A percentile compares a stretch with the other conserved stretches of the same genome.
These are phyloP conservation scores for Setomelanomma holmii DNA, from an alignment of 2,329 filamentous ascomycete genomes.

Conservation along the genomic window DNA sequence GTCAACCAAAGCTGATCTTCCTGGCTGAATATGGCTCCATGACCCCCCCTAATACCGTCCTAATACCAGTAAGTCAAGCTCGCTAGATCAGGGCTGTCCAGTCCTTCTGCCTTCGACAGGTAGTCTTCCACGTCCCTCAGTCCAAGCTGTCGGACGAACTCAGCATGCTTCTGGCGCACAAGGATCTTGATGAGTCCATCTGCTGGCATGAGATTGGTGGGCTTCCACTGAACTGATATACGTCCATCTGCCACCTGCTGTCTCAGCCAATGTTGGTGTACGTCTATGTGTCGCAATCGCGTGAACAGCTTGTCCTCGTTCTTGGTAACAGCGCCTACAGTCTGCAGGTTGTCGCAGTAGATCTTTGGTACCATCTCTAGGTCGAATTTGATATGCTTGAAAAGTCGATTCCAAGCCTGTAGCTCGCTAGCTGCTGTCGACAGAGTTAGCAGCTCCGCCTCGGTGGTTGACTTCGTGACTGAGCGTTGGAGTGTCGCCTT, in stretches of 20 bases:
- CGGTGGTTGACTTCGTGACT: no score
- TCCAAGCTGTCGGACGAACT: constrained; percentile 5
- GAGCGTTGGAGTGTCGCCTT: no score
- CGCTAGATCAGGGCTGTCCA: constrained; percentile 1
- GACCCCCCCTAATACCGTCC: not conserved
- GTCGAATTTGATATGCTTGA: constrained; percentile 2
- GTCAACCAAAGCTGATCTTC: constrained; percentile 1
- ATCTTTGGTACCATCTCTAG: not conserved
- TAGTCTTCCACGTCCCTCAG: constrained; percentile 1
- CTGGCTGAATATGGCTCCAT: not conserved
- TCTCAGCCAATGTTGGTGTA: constrained; percentile 11
- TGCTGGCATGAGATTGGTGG: constrained; percentile 10
- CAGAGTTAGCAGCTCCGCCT: constrained; percentile 13
- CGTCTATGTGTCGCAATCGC: constrained; percentile 13
- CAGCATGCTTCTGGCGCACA: constrained; percentile 3
- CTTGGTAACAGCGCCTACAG: constrained; percentile 1
- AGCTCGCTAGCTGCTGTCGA: constrained; percentile 5
- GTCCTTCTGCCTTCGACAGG: not conserved
- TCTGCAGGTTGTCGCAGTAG: constrained; percentile 11
- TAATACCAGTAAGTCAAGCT: not conserved
- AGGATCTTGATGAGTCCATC: constrained; percentile 10
- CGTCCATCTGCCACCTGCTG: constrained; percentile 9
- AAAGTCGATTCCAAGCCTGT: constrained; percentile 13
- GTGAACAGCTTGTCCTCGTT: constrained; percentile 8
- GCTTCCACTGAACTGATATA: constrained; percentile 5